These are phyloP conservation scores for Nigrospora osmanthi DNA, from an alignment of 2,329 filamentous ascomycete species.

Conservation along the genomic window DNA sequence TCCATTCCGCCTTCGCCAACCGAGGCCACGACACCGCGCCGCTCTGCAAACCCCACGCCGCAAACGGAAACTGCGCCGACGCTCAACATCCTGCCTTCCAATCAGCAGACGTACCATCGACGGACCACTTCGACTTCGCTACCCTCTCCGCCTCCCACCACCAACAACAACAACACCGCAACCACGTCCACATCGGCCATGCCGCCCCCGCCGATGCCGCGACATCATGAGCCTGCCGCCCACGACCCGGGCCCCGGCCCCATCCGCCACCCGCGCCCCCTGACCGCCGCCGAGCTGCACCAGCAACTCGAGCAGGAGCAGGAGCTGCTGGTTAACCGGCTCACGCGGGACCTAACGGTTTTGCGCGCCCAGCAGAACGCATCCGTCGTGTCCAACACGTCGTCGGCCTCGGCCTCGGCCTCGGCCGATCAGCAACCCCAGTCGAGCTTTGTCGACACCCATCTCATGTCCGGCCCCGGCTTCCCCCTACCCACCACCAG, in stretches of 20 bases:
- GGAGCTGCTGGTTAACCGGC: slow-evolving; percentile 87
- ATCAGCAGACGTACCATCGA: slow-evolving; percentile 25
- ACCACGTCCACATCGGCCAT: slow-evolving; percentile 13
- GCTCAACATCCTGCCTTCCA: slow-evolving; percentile 49
- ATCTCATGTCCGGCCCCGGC: slow-evolving; percentile 48
- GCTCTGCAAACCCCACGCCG: slow-evolving; percentile 27
- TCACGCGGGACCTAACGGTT: slow-evolving; percentile 79
- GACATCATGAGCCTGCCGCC: slow-evolving; percentile 29
- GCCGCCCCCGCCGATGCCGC: slow-evolving; percentile 16
- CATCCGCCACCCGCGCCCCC: slow-evolving; percentile 74
- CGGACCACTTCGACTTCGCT: slow-evolving; percentile 24
- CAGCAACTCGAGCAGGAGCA: slow-evolving; percentile 90
- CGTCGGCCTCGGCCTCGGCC: slow-evolving; percentile 46
- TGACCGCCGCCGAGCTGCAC: slow-evolving; percentile 86
- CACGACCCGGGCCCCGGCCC: slow-evolving; percentile 59
- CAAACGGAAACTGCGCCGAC: slow-evolving; percentile 29
- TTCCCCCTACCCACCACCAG: slow-evolving; percentile 48
- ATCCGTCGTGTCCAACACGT: slow-evolving; percentile 58
- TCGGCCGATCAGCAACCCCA: slow-evolving; percentile 35
- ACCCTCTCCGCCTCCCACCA: slow-evolving; percentile 19
- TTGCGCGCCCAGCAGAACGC: slow-evolving; percentile 67
- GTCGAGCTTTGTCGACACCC: slow-evolving; percentile 35
- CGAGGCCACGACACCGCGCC: slow-evolving; percentile 27
- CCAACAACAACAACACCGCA: slow-evolving; percentile 4
- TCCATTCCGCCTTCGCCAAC: slow-evolving; percentile 4